Evolutionary conservation across 2,329 filamentous ascomycete genomes (phyloP), one percentile per base, ranked within the genome.

Genomic region (Claviceps monticola): DNA sequence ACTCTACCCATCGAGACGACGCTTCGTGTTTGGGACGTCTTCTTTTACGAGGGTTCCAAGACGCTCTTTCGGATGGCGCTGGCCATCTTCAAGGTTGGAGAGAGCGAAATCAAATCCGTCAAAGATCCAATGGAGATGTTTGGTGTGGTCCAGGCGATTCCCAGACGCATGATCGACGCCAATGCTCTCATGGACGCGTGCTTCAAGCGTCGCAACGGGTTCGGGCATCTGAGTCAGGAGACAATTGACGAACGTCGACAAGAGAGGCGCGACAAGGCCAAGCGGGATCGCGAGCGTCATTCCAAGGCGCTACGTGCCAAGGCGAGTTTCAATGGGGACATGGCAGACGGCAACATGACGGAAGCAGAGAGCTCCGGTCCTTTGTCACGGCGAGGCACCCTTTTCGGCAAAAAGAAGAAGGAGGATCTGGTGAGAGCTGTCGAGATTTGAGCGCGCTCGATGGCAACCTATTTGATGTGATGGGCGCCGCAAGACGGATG

Each of bases 31-130:
- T 97, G 91, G 91, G 91, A 97, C 60, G 81, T 88, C 1, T 90
- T 97, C 63, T 95, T 96, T 66, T 95, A 94, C 66, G 91, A 97
- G 67, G 91, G 91, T 3, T 89, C 86, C 48, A 94, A 93, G 66
- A 95, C 89, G 0, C 78, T 97, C 6, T 97, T 96, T 71, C 86
- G 90, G 47, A 87, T 95, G 53, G 88, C 91, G 0, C 73, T 97
- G 43, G 84, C 88, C 36, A 86, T 96, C 55, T 95, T 97, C 76
- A 95, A 95, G 68, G 74, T 85, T 1, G 88, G 87, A 56, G 89
- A 96, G 68, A 64, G 71, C 5, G 84, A 93, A 58, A 93, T 97
- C 61, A 80, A 83, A 59, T 79, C 79, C 8, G 83, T 95, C 11
- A 76, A 74, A 16, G 90, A 95, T 61, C 87, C 89, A 1, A 94